These are phyloP conservation scores for Exophiala xenobiotica DNA, from an alignment of 2,329 filamentous ascomycete genomes.

Conservation along the genomic window DNA sequence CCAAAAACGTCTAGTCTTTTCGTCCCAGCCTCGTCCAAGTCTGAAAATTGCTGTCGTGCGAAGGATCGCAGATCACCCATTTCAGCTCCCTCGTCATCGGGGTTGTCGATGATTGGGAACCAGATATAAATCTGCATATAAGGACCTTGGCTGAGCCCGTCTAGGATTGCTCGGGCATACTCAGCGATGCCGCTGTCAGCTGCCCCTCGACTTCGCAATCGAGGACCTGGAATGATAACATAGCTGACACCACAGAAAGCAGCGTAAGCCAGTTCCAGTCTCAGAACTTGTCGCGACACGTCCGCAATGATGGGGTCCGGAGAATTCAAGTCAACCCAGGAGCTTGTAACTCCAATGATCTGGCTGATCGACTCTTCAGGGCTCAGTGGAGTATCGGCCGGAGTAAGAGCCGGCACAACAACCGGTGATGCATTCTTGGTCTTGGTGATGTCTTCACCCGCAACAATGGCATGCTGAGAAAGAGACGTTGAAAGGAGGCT, in stretches of 20 bases:
- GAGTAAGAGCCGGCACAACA: slow-evolving; percentile 42
- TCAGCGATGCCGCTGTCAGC: slow-evolving; percentile 58
- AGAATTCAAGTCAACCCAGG: slow-evolving; percentile 90
- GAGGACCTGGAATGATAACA: slow-evolving; percentile 77
- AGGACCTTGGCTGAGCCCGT: slow-evolving; percentile 70
- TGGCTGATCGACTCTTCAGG: slow-evolving; percentile 79
- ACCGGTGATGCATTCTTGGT: slow-evolving; percentile 43
- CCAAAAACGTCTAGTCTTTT: slow-evolving; percentile 68
- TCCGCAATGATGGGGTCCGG: slow-evolving; percentile 78
- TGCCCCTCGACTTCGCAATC: slow-evolving; percentile 57
- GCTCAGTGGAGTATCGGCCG: slow-evolving; percentile 62
- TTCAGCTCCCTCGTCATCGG: slow-evolving; percentile 52
- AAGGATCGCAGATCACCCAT: slow-evolving; percentile 47
- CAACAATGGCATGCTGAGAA: slow-evolving; percentile 40
- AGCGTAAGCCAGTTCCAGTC: slow-evolving; percentile 89
- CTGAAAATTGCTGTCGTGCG: slow-evolving; percentile 42
- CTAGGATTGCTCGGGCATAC: slow-evolving; percentile 80
- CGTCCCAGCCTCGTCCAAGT: slow-evolving; percentile 32
- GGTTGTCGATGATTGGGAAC: slow-evolving; percentile 77
- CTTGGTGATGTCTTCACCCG: slow-evolving; percentile 41
- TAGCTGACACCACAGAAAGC: slow-evolving; percentile 89
- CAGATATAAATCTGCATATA: slow-evolving; percentile 80
- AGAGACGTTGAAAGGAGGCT: slow-evolving; percentile 53
- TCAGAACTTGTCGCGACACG: slow-evolving; percentile 84
- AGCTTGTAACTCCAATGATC: slow-evolving; percentile 75